Conservation (phyloP, 495 filamentous ascomycete genomes). For the Usnea hakonensis region DNA sequence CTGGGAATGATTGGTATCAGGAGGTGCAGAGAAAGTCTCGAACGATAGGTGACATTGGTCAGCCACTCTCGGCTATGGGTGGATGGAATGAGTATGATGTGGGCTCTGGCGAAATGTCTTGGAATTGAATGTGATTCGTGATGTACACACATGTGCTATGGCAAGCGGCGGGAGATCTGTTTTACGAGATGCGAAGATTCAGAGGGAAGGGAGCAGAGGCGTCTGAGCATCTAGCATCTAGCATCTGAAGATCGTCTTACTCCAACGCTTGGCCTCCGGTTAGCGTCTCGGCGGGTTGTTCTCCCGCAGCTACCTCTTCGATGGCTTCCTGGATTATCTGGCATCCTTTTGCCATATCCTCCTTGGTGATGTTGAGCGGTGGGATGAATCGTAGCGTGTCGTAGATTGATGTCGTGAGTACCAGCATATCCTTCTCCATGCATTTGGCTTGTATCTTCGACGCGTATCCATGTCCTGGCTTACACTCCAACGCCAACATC, state of each 20-base stretch:
- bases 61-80: too few relatives aligned
- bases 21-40: too few relatives aligned
- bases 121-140: too few relatives aligned
- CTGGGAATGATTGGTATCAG: too few relatives aligned
- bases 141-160: too few relatives aligned
- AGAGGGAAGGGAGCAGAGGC: too few relatives aligned
- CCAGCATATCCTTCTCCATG: slow-evolving; percentile 20
- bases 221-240: too few relatives aligned
- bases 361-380: slow-evolving; percentile 18
- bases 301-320: slow-evolving; percentile 14
- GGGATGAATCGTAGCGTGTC: slow-evolving; percentile 18
- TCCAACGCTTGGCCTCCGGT: background rate
- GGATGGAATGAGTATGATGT: too few relatives aligned
- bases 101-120: too few relatives aligned
- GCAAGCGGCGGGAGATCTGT: too few relatives aligned
- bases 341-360: slow-evolving; percentile 18
- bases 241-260: background rate
- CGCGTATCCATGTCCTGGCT: slow-evolving; percentile 19
- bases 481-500: slow-evolving; percentile 21
- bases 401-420: slow-evolving; percentile 19
- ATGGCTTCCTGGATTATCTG: slow-evolving; percentile 16
- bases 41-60: too few relatives aligned
- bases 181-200: too few relatives aligned
- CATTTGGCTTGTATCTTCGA: slow-evolving; percentile 20
- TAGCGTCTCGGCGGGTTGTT: background rate